These are phyloP conservation scores for Peterozyma xylosa DNA, from an alignment of 805 yeast species.

Conservation along the genomic window DNA sequence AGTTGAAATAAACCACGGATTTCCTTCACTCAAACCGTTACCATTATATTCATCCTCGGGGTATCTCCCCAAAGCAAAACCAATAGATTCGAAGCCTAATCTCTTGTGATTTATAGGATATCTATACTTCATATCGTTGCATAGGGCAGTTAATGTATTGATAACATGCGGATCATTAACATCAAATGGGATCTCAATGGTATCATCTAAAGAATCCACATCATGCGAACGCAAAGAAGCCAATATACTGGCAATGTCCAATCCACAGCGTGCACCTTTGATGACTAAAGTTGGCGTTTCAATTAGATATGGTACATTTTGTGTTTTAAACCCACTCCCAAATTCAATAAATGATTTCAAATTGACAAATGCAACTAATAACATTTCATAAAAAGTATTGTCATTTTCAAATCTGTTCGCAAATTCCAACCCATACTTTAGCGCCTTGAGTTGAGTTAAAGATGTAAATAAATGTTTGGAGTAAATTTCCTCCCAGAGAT, in stretches of 20 bases:
- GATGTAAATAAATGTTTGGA: slow-evolving; percentile 76
- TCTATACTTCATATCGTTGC: slow-evolving; percentile 60
- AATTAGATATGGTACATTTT: slow-evolving; percentile 45
- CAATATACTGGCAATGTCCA: slow-evolving; percentile 70
- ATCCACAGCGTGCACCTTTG: slow-evolving; percentile 49
- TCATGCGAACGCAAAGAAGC: slow-evolving; percentile 40
- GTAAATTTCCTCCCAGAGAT: slow-evolving; percentile 86
- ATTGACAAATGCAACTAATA: slow-evolving; percentile 23
- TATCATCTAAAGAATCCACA: slow-evolving; percentile 23
- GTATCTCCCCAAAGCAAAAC: slow-evolving; percentile 80
- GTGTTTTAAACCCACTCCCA: slow-evolving; percentile 33
- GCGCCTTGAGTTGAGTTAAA: slow-evolving; percentile 63
- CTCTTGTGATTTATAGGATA: slow-evolving; percentile 67
- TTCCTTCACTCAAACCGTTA: slow-evolving; percentile 62
- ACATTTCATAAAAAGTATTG: slow-evolving; percentile 18
- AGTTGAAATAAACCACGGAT: slow-evolving; percentile 89
- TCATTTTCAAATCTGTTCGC: slow-evolving; percentile 23
- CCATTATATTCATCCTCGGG: slow-evolving; percentile 93
- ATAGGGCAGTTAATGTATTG: slow-evolving; percentile 56
- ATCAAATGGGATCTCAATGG: slow-evolving; percentile 50
- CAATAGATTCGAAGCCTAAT: slow-evolving; percentile 28
- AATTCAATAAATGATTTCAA: slow-evolving; percentile 30
- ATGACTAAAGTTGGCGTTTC: slow-evolving; percentile 53
- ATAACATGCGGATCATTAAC: slow-evolving; percentile 49
- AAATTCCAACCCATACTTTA: slow-evolving; percentile 45